Conservation (phyloP, 305 asterid species). For the Striga hermonthica region DNA sequence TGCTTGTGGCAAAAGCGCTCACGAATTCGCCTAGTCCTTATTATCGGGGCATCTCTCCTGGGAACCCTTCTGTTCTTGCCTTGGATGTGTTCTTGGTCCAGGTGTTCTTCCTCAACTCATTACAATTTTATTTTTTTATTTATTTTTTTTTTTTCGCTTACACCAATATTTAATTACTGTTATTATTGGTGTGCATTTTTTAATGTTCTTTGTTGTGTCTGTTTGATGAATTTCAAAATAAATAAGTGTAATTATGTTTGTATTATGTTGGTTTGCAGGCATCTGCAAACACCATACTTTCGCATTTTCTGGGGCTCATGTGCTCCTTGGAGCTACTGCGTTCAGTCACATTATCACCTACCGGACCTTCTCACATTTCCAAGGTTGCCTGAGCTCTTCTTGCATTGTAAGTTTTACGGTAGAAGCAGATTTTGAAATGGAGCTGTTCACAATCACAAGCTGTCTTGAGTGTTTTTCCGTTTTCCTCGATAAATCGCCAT, state of each 20-base stretch:
- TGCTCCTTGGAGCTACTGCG: conserved; percentile 86
- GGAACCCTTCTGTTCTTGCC: conserved; percentile 79
- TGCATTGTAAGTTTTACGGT: conserved; percentile 20
- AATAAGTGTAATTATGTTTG: not conserved
- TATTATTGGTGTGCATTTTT: not conserved
- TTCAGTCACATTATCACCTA: conserved; percentile 75
- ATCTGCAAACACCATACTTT: conserved; percentile 77
- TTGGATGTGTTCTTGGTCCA: conserved; percentile 95
- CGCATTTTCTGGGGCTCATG: conserved; percentile 79
- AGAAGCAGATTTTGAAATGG: conserved; percentile 11
- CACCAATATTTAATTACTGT: too few relatives aligned
- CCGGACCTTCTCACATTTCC: conserved; percentile 56
- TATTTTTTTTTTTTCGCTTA: not conserved
- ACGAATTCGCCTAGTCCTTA: conserved; percentile 83
- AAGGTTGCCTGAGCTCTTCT: conserved; percentile 51
- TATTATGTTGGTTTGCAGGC: conserved; percentile 50
- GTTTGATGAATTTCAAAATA: not conserved
- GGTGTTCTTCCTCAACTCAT: conserved; percentile 42
- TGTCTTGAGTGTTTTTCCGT: not conserved
- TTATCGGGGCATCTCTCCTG: conserved; percentile 70
- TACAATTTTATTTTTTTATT: conserved; percentile 16
- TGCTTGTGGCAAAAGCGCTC: conserved; percentile 95
- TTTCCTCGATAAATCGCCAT: not conserved
- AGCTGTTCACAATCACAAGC: conserved; percentile 15
- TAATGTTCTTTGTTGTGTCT: not conserved